Conservation (phyloP, 352 stramenopile genomes). For the Phytophthora pinifolia region DNA sequence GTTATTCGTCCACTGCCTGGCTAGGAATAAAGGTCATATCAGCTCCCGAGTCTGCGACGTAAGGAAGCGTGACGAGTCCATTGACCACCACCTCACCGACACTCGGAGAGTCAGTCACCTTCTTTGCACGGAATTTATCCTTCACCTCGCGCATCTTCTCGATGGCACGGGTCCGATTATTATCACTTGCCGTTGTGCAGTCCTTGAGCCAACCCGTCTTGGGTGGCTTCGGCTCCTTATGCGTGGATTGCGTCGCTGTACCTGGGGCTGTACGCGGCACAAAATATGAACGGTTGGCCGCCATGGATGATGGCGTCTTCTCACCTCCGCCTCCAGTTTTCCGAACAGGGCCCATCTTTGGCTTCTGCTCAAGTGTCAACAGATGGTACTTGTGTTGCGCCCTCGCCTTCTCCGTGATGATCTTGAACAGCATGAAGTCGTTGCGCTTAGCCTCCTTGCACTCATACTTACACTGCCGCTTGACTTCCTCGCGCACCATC, state of each 20-base stretch:
- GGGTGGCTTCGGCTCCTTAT: not conserved
- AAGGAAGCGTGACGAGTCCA: not conserved
- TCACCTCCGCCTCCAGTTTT: not conserved
- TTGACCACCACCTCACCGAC: conserved; percentile 6
- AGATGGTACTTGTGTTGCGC: conserved; percentile 7
- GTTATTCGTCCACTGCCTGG: no score
- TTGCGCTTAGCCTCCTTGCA: conserved; percentile 3
- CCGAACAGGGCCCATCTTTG: not conserved
- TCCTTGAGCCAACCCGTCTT: conserved; percentile 4
- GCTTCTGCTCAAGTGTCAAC: conserved; percentile 1
- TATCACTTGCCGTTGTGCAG: not conserved
- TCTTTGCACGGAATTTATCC: not conserved
- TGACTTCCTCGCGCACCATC: conserved; percentile 4
- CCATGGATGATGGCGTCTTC: not conserved
- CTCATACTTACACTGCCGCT: conserved; percentile 6
- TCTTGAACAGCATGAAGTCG: conserved; percentile 5
- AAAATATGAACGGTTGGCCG: not conserved
- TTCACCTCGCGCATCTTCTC: conserved; percentile 7
- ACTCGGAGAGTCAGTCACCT: not conserved
- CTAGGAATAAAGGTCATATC: no score
- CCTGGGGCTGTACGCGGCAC: not conserved
- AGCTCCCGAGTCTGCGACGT: no score
- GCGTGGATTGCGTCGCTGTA: not conserved
- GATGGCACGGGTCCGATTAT: not conserved
- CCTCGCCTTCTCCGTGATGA: conserved; percentile 5